These are phyloP conservation scores for Capsicum rhomboideum DNA, from an alignment of 257 asterid genomes.

Conservation along the genomic window DNA sequence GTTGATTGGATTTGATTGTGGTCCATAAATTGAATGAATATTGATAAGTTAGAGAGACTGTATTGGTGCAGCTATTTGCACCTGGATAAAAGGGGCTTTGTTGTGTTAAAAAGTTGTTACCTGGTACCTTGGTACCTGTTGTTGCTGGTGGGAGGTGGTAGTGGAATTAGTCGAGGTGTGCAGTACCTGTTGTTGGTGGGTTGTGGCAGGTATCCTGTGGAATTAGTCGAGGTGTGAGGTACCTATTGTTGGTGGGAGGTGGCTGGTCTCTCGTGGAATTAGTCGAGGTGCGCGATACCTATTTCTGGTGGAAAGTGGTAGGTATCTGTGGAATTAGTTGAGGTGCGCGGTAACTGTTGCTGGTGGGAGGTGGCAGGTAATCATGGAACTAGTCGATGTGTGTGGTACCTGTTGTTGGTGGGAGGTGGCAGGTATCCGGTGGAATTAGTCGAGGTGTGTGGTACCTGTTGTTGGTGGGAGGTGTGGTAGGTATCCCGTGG, in stretches of 20 bases:
- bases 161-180: not conserved
- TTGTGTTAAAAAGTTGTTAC: not conserved
- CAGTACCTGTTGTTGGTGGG: not conserved
- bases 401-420: not conserved
- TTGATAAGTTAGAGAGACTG: not conserved
- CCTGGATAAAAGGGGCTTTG: not conserved
- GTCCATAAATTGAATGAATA: not conserved
- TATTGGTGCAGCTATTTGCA: not conserved
- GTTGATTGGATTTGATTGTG: not conserved
- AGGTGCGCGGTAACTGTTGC: not conserved
- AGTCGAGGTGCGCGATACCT: no score
- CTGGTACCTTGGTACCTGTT: no score
- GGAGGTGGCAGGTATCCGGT: not conserved
- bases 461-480: not conserved
- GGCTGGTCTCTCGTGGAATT: not conserved
- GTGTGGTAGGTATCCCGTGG: not conserved
- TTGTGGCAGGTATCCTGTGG: not conserved
- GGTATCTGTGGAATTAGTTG: not conserved
- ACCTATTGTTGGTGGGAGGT: not conserved
- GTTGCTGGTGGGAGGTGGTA: not conserved
- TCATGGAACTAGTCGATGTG: not conserved
- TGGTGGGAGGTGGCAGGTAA: not conserved
- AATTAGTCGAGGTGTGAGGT: no score
- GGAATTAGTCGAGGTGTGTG: not conserved
- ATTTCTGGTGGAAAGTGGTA: not conserved